A percentile compares a stretch with the other conserved stretches of the same genome.
Conservation (phyloP, 768 basidiomycete genomes). For the Pleurotus giganteus region DNA sequence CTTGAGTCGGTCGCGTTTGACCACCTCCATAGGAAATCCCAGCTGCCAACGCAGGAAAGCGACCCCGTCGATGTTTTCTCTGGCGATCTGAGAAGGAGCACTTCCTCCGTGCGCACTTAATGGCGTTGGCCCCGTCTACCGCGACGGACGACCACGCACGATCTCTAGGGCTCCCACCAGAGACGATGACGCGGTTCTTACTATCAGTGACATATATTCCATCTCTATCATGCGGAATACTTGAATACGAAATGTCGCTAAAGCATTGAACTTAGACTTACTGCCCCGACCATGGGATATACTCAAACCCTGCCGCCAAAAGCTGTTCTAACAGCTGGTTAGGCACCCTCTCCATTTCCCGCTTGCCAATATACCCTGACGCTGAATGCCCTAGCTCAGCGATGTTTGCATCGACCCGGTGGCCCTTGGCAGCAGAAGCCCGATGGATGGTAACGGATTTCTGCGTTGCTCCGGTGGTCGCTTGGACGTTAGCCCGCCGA, state of each 20-base stretch:
- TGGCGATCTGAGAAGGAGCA: not conserved
- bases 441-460: not conserved
- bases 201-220: not conserved
- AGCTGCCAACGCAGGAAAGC: not conserved
- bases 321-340: not conserved
- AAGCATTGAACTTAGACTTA: not conserved
- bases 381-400: not conserved
- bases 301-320: not conserved
- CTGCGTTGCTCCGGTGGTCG: not conserved
- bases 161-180: not conserved
- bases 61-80: not conserved
- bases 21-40: not conserved
- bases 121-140: not conserved
- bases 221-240: not conserved
- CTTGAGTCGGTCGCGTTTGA: not conserved
- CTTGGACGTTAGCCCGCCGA: not conserved
- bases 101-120: not conserved
- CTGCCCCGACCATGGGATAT: not conserved
- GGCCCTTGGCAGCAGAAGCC: not conserved
- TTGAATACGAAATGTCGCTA: not conserved
- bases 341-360: not conserved
- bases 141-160: not conserved
- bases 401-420: not conserved
- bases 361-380: not conserved
- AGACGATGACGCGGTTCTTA: not conserved